Base-by-base conservation (phyloP, 2,329 filamentous ascomycete genomes). In the Beauveria rudraprayagi region DNA sequence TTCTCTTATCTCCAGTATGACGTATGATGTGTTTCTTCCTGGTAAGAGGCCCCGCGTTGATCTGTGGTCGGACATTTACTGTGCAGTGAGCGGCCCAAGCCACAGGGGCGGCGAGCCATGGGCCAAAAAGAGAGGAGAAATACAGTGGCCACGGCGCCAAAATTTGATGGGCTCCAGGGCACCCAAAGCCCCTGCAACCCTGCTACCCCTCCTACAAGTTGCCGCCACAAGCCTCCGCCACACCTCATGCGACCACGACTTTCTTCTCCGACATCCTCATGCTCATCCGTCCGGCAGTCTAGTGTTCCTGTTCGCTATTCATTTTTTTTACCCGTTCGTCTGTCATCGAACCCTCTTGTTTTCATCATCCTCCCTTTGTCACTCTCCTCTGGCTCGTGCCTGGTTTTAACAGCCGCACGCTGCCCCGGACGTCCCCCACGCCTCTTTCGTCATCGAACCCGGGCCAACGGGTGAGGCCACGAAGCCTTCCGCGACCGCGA, bases 181-280 rank as follows among this genome's bases (percentile, higher is more conserved):
- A 53, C 28, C 14, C 1, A 16, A 16, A 26, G 19, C 14, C 28
- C 43, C 17, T 14, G 30, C 11, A 24, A 22, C 28, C 43, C 17
- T 14, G 30, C 11, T 34, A 22, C 37, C 16, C 22, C 34, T 34
- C 14, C 40, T 10, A 22, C 16, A 14, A 16, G 22, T 10, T 41
- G 30, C 55, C 17, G 55, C 46, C 55, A 50, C 55, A 50, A 30
- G 40, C 44, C 46, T 44, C 47, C 47, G 47, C 56, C 56, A 59
- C 56, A 59, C 37, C 56, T 59, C 56, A 59, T 40, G 47, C 56
- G 56, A 59, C 56, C 37, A 46, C 37, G 47, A 52, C 56, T 44
- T 34, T 59, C 28, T 51, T 48, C 30, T 48, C 22, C 10, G 48
- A 46, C 47, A 59, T 58, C 34, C 14, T 30, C 56, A 40, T 52